Evolutionary conservation across 1,284 basidiomycete genomes (phyloP).

Genomic region (Puccinia coronata): DNA sequence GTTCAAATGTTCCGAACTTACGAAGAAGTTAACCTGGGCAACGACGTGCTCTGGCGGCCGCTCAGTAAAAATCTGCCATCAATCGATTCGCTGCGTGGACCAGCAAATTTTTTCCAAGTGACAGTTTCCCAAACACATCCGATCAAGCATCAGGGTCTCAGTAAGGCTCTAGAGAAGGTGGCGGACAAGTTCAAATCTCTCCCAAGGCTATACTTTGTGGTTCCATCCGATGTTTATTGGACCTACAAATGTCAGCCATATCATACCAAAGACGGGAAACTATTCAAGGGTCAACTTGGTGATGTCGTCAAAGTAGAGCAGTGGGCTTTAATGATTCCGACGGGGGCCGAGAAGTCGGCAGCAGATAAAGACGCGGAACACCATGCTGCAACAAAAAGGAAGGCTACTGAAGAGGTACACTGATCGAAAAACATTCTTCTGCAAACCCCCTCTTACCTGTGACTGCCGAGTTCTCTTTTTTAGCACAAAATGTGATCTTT

Average conservation of each 20-base stretch:
- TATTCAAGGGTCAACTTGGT: neutral
- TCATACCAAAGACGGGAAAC: conserved; percentile 1
- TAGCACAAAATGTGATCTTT: too few species aligned
- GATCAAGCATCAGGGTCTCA: conserved; percentile 16
- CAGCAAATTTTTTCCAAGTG: conserved; percentile 19
- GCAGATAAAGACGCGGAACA: neutral
- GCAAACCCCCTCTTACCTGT: neutral
- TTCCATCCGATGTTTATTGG: neutral
- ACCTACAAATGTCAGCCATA: conserved; percentile 20
- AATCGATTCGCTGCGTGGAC: conserved; percentile 27
- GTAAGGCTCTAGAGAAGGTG: neutral
- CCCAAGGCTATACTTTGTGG: conserved; percentile 15
- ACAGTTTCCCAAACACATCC: conserved; percentile 20
- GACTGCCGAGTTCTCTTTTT: too few species aligned
- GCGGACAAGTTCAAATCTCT: neutral
- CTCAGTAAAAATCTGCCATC: conserved; percentile 12
- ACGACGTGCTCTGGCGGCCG: neutral
- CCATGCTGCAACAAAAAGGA: neutral
- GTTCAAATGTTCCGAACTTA: neutral
- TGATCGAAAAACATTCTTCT: neutral
- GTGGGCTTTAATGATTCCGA: conserved; percentile 21
- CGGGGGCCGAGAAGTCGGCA: neutral
- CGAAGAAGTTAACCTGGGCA: neutral
- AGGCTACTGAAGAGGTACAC: neutral
- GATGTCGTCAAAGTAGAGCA: conserved; percentile 21